Evolutionary conservation across 2,329 filamentous ascomycete genomes (phyloP).

Genomic region (Didymella lethalis): DNA sequence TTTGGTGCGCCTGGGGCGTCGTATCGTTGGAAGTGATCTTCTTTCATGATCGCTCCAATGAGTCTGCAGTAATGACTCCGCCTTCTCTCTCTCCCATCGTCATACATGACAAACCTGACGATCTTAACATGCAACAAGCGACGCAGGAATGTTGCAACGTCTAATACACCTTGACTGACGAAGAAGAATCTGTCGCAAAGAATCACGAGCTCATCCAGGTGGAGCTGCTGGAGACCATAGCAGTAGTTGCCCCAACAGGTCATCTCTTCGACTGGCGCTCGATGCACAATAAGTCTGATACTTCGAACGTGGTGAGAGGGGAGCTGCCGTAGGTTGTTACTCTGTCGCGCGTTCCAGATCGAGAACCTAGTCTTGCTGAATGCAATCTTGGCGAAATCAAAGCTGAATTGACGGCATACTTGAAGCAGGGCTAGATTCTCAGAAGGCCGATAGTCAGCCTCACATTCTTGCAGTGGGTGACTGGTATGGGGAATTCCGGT

Average conservation of each 20-base stretch:
- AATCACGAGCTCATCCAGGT: slow-evolving; percentile 38
- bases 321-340: not conserved
- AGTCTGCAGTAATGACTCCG: slow-evolving; percentile 43
- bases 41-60: slow-evolving; percentile 51
- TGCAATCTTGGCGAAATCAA: slow-evolving; percentile 48
- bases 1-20: slow-evolving; percentile 38
- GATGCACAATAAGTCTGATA: slow-evolving; percentile 44
- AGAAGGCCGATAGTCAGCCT: slow-evolving; percentile 19
- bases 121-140: slow-evolving; percentile 43
- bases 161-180: not conserved
- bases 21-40: slow-evolving; percentile 53
- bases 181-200: slow-evolving; percentile 20
- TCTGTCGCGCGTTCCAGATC: slow-evolving; percentile 18
- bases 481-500: not conserved
- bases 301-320: slow-evolving; percentile 23
- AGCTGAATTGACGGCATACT: slow-evolving; percentile 49
- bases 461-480: not conserved
- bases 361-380: slow-evolving; percentile 49
- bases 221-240: slow-evolving; percentile 39
- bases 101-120: slow-evolving; percentile 48
- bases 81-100: not conserved
- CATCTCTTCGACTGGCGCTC: slow-evolving; percentile 28
- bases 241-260: slow-evolving; percentile 43
- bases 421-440: slow-evolving; percentile 45
- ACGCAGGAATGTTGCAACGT: slow-evolving; percentile 39